phyloP scores from a whole-genome alignment of 495 filamentous ascomycete species.

The Parmelia sp. region DNA sequence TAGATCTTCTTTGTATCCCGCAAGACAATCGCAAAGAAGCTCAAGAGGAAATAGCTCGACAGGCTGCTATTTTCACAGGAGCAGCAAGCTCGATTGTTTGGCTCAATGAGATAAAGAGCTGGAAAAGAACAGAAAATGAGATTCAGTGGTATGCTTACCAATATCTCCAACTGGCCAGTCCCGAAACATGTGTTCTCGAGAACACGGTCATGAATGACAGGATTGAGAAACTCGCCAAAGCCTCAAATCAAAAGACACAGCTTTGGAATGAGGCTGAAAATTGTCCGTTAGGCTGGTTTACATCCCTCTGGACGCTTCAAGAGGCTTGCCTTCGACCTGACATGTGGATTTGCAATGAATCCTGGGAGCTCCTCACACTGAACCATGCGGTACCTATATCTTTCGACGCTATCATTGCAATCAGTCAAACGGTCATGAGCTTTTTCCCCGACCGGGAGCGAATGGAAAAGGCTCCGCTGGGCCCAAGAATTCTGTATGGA shows the following conservation, averaged over 20 bases:
- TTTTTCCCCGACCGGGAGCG: no score
- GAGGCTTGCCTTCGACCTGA: neutral
- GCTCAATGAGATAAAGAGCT: neutral
- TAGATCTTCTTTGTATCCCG: neutral
- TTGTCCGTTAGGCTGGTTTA: neutral
- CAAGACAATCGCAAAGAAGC: neutral
- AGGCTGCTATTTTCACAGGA: neutral
- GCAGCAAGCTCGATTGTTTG: neutral
- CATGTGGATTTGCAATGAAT: neutral
- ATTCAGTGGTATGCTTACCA: neutral
- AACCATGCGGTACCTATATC: neutral
- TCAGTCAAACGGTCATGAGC: no score
- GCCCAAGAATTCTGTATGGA: no score
- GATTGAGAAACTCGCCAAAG: neutral
- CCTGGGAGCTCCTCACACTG: neutral
- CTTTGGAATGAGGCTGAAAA: neutral
- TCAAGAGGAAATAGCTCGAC: neutral
- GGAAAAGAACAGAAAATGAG: neutral
- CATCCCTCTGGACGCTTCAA: neutral
- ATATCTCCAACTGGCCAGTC: neutral
- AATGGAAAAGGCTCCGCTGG: no score
- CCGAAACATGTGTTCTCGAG: neutral
- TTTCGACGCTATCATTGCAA: neutral
- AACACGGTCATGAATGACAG: neutral
- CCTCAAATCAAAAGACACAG: neutral